These are phyloP conservation scores for Gillenia trifoliata DNA, from an alignment of 306 rosid genomes.

Conservation along the genomic window DNA sequence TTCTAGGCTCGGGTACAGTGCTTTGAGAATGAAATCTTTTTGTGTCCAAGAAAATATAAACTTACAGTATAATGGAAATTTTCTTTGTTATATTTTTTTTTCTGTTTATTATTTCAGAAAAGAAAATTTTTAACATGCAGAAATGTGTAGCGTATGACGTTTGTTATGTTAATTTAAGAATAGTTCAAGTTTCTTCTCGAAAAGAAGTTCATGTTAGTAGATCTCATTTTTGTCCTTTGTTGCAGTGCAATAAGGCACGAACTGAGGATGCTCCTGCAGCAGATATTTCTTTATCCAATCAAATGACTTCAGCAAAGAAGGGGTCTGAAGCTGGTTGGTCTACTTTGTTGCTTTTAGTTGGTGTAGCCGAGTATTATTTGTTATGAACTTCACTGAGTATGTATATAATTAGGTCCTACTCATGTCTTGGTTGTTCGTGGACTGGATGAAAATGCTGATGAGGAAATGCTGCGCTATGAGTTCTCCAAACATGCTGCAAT, in stretches of 20 bases:
- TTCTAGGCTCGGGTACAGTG: background rate
- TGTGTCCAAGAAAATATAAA: background rate
- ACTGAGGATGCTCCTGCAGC: conserved; percentile 95
- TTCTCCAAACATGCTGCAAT: conserved; percentile 97
- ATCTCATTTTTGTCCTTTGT: conserved; percentile 4
- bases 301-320: conserved; percentile 58
- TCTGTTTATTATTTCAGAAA: background rate
- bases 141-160: background rate
- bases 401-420: conserved; percentile 68
- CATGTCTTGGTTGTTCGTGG: conserved; percentile 99
- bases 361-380: background rate
- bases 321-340: conserved; percentile 84
- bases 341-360: conserved; percentile 11
- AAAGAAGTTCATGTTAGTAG: conserved; percentile 5
- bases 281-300: conserved; percentile 68
- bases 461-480: conserved; percentile 97
- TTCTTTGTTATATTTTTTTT: background rate
- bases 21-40: background rate
- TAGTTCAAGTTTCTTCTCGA: background rate
- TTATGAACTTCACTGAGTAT: conserved; percentile 14
- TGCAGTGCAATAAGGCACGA: conserved; percentile 91
- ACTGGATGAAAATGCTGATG: conserved; percentile 98
- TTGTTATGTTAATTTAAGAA: background rate
- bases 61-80: background rate
- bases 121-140: background rate